Evolutionary conservation across 371 early-diverging fungal species (phyloP), one percentile per base, ranked within the genome.

Genomic region (Mortierella sp.): DNA sequence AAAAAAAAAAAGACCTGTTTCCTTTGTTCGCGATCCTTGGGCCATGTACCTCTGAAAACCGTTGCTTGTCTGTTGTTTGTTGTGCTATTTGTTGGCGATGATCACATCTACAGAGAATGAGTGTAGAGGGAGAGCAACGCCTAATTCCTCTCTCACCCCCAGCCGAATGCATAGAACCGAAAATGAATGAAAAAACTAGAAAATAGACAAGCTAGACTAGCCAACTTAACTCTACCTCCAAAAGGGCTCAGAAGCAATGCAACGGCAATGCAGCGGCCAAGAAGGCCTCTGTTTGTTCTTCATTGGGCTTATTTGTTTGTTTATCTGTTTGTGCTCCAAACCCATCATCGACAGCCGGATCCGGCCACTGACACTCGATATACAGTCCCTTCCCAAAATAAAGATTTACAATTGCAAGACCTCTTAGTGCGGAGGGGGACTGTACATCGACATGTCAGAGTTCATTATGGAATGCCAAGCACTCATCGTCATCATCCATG

Each of bases 381-480:
- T 7, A 35, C 35, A 35, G 35, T 35, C 35, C 35, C 2, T 2
- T 35, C 35, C 35, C 35, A 35, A 35, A 35, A 35, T 35, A 35
- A 35, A 2, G 35, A 35, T 35, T 35, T 35, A 35, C 35, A 35
- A 2, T 35, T 35, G 35, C 3, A 35, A 35, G 35, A 35, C 35
- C 35, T 35, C 35, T 35, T 35, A 35, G 35, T 35, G 35, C 1
- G 35, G 2, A 2, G 2, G 32, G 32, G 32, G 32, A 32, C 32
- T 16, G 60, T 32, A 60, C 60, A 32, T 60, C 32, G 18, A 60
- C 16, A 29, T 5, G 18, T 29, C 29, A 32, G 18, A 35, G 60
- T 60, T 60, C 60, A 60, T 16, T 51, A n/a, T 27, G 56, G 27
- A 56, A 56, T 60, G 60, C 60, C 60, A 60, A 60, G 60, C 60